Evolutionary conservation across 345 rosid genomes (phyloP).

Genomic region (Raphanus raphanistrum): DNA sequence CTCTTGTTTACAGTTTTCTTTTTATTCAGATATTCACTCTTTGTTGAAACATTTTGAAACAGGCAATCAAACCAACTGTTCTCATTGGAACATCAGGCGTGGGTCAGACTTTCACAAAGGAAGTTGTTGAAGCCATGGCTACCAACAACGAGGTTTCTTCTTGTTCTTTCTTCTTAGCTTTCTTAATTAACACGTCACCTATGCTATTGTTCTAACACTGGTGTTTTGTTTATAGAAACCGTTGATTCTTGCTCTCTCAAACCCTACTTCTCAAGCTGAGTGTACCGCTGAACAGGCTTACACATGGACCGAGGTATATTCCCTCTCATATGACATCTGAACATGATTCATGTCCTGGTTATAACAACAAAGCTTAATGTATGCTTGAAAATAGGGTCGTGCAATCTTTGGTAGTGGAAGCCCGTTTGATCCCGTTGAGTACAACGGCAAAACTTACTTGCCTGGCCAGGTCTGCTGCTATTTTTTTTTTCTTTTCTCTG

Average conservation of each 20-base stretch:
- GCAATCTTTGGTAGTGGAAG: conserved; percentile 98
- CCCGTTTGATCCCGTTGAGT: conserved; percentile 83
- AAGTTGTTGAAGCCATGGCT: conserved; percentile 90
- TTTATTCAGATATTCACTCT: too few species aligned
- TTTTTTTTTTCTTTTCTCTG: not conserved
- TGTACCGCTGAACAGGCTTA: conserved; percentile 99
- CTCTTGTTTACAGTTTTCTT: too few species aligned
- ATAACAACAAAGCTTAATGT: not conserved
- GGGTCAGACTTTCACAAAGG: conserved; percentile 87
- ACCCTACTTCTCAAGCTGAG: conserved; percentile 96
- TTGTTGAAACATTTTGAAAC: conserved; percentile 14
- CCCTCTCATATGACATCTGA: not conserved
- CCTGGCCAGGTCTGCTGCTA: conserved; percentile 77
- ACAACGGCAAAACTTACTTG: conserved; percentile 60
- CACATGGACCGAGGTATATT: conserved; percentile 76
- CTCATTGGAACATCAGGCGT: conserved; percentile 94
- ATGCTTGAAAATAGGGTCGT: conserved; percentile 58
- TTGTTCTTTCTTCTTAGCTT: not conserved
- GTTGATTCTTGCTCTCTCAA: conserved; percentile 86
- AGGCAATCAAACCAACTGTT: conserved; percentile 94
- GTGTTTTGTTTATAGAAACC: conserved; percentile 67
- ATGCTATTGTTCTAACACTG: conserved; percentile 4
- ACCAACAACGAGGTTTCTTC: conserved; percentile 67
- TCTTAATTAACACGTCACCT: not conserved
- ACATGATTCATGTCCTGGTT: not conserved